Conservation (phyloP, 1,284 basidiomycete genomes). For the Boletellus dicymbophilus region DNA sequence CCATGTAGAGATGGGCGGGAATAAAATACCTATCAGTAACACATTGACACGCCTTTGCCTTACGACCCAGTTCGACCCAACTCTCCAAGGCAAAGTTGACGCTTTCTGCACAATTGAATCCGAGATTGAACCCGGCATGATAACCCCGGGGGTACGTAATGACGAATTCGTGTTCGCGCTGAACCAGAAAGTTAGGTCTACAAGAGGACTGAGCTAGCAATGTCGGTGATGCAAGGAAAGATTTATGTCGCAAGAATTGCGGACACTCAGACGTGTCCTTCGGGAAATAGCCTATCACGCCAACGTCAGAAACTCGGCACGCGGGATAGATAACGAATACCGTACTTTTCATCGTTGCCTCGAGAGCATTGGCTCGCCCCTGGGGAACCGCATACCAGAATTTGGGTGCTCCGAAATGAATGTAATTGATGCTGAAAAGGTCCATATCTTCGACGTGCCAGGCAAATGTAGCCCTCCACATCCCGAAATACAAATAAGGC, state of each 20-base stretch:
- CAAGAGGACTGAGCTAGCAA: slow-evolving; percentile 81
- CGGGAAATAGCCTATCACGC: slow-evolving; percentile 76
- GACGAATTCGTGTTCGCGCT: slow-evolving; percentile 92
- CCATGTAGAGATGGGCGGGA: neutral
- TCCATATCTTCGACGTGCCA: slow-evolving; percentile 99
- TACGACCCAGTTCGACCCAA: slow-evolving; percentile 89
- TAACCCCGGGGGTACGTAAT: slow-evolving; percentile 95
- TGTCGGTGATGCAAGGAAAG: slow-evolving; percentile 91
- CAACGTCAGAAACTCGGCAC: slow-evolving; percentile 2
- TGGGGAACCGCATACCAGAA: slow-evolving; percentile 98
- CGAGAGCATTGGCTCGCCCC: slow-evolving; percentile 74
- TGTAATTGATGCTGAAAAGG: slow-evolving; percentile 98
- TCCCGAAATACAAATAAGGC: slow-evolving; percentile 98
- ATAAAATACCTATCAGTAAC: slow-evolving; percentile 73
- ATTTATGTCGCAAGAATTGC: slow-evolving; percentile 97
- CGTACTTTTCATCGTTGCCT: slow-evolving; percentile 80
- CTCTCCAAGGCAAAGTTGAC: slow-evolving; percentile 97
- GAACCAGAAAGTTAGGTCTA: slow-evolving; percentile 86
- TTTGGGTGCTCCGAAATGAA: slow-evolving; percentile 97
- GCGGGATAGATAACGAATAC: neutral
- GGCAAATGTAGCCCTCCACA: slow-evolving; percentile 98
- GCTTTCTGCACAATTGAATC: slow-evolving; percentile 97
- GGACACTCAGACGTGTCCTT: slow-evolving; percentile 82
- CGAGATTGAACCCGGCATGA: slow-evolving; percentile 96
- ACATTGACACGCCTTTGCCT: slow-evolving; percentile 83